Evolutionary conservation across 345 rosid genomes (phyloP), one percentile per base, ranked within the genome.

Genomic region (Citrus cavaleriei): DNA sequence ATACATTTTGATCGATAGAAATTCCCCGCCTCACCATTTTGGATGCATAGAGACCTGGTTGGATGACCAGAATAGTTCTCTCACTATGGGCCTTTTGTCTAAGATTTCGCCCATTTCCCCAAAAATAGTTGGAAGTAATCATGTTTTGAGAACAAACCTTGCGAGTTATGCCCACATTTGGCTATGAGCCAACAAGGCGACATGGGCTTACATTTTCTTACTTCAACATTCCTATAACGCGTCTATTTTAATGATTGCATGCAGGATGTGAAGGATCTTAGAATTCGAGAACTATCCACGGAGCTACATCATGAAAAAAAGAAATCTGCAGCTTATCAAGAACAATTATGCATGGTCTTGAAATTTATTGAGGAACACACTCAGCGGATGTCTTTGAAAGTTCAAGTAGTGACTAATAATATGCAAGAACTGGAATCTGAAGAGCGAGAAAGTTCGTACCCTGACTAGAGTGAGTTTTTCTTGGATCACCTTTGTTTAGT

Each of bases 271-370:
- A 83, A 77, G 70, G 86, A 85, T 77, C 84, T 83, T 67, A 83
- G 79, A 79, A 85, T 85, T 16, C 70, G 81, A 38, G 86, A 81
- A 68, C 75, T 81, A 34, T 81, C 88, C n/a, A 51, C 83, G 0
- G 83, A 85, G 84, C 75, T 83, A 81, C 88, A 85, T 76, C 84
- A 80, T 0, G 86, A 85, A 86, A 85, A 57, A 83, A 85, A 79
- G 84, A 85, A 81, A 81, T 83, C 83, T 1, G 83, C 84, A 63
- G 88, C 80, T 79, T 85, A 81, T 67, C 78, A 79, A 77, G 72
- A 78, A 40, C 88, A 85, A 78, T 65, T 85, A 30, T 70, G 40
- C 24, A 76, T 74, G 54, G 83, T 83, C 37, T 67, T 85, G 58
- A 81, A 77, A 70, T 79, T 37, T 46, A 70, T 85, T 0, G 84